Evolutionary conservation across 352 stramenopile genomes (phyloP).

Genomic region (Phytophthora pluvialis): DNA sequence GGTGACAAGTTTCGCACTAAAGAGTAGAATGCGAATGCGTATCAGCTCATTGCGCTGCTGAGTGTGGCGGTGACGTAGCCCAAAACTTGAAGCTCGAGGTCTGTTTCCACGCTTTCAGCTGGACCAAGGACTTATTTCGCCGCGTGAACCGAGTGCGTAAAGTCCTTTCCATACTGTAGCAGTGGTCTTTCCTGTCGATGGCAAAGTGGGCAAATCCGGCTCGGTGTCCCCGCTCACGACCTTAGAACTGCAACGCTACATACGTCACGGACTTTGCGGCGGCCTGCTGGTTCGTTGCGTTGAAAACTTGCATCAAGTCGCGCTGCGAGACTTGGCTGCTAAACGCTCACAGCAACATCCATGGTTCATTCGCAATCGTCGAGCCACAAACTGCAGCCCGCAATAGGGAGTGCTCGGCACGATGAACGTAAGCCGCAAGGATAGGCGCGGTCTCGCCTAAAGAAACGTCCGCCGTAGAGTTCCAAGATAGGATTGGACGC

Average conservation of each 20-base stretch:
- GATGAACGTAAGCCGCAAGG: slow-evolving; percentile 12
- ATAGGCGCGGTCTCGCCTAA: slow-evolving; percentile 24
- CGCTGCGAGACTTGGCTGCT: neutral
- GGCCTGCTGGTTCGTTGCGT: too few species aligned
- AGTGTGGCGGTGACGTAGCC: too few species aligned
- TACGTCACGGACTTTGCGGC: too few species aligned
- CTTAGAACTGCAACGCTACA: too few species aligned
- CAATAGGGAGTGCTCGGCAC: too few species aligned
- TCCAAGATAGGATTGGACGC: slow-evolving; percentile 38
- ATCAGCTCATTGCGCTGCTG: too few species aligned
- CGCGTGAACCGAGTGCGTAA: slow-evolving; percentile 20
- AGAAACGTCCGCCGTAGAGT: slow-evolving; percentile 36
- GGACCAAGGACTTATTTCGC: slow-evolving; percentile 20
- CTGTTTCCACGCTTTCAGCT: slow-evolving; percentile 22
- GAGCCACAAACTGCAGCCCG: slow-evolving; percentile 12
- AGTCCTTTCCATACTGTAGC: too few species aligned
- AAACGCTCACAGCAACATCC: slow-evolving; percentile 14
- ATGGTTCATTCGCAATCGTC: slow-evolving; percentile 6
- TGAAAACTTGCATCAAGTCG: too few species aligned
- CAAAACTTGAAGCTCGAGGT: slow-evolving; percentile 9
- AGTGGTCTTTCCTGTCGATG: too few species aligned
- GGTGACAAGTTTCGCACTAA: neutral
- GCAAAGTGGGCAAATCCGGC: too few species aligned
- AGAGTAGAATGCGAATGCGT: too few species aligned
- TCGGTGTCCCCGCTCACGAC: too few species aligned